Conservation (phyloP, 2,329 filamentous ascomycete genomes). For the Gaeumannomyces sp. region DNA sequence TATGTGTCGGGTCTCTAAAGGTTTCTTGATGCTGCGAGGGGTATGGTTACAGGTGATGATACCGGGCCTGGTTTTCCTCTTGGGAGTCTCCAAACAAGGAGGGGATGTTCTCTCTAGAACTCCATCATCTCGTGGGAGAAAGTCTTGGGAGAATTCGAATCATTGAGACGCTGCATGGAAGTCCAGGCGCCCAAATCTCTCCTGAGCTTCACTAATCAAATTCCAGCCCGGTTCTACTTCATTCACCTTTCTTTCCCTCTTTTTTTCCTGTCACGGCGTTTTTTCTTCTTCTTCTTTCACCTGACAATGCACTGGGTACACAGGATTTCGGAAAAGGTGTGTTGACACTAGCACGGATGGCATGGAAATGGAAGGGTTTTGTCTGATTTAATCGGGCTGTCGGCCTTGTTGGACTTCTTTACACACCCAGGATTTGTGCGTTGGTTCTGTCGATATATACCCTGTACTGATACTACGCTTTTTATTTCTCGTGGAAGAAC, state of each 20-base stretch:
- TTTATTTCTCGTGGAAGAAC: neutral
- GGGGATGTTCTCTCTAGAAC: neutral
- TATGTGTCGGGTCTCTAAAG: neutral
- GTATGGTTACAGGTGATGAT: neutral
- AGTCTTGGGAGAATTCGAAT: neutral
- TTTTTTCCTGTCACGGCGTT: neutral
- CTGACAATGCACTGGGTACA: neutral
- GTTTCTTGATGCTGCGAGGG: neutral
- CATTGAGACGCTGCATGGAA: neutral
- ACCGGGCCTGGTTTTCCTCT: neutral
- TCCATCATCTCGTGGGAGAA: neutral
- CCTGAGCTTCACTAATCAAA: neutral
- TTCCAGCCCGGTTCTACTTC: neutral
- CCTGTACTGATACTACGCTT: neutral
- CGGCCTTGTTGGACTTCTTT: neutral
- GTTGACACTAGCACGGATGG: neutral
- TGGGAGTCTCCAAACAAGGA: neutral
- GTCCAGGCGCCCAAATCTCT: no score
- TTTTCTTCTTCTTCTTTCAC: neutral
- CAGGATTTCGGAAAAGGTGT: neutral
- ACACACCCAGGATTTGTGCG: neutral
- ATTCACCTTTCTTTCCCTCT: neutral
- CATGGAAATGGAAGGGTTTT: slow-evolving; percentile 2
- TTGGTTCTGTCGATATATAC: neutral
- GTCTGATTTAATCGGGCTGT: neutral